Base-by-base conservation (phyloP, 2,329 filamentous ascomycete genomes). In the Cladosporium sp. region DNA sequence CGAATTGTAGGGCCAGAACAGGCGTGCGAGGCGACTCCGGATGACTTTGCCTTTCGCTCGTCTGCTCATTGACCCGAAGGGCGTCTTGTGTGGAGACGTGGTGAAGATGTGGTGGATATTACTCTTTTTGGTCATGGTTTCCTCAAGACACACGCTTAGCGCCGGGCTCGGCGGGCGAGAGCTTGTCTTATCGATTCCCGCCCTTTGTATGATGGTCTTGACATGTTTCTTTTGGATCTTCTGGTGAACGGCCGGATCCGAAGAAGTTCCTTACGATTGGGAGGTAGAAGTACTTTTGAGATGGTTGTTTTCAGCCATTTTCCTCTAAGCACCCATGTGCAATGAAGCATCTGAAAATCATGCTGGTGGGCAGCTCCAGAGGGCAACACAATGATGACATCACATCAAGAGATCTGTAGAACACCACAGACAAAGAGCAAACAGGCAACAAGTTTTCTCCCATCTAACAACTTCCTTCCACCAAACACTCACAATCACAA, bases 41-140 rank as follows among this genome's bases (percentile, higher is more conserved):
- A 25, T 38, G 45, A 27, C n/a, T 48, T 40, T 48, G 43, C 35
- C 43, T 39, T 33, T 39, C 27, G 36, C 43, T 46, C 22, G 33
- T 35, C 43, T 16, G 16, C 35, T 15, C 22, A 38, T 29, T 38
- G 43, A 33, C 29, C 43, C 43, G 33, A 30, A 16, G 18, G 36
- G 36, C 15, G 15, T 22, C 16, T 20, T 8, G 36, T 18, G 15
- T 18, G 36, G 36, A 20, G 36, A 20, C 9, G 11, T 12, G 43
- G 20, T 20, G 33, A 9, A 18, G 18, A 32, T 4, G 33, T 13
- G 43, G 33, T 38, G 36, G 25, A n/a, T 7, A 40, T 48, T 48
- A 48, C 45, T 40, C 15, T 30, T 33, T 48, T 32, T 7, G 45
- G 45, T 20, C 27, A 48, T 25, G 25, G 20, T 20, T 20, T 38